Evolutionary conservation across 768 basidiomycete species (phyloP), one percentile per base, ranked within the genome.

Genomic region (Panaeolus cyanescens): DNA sequence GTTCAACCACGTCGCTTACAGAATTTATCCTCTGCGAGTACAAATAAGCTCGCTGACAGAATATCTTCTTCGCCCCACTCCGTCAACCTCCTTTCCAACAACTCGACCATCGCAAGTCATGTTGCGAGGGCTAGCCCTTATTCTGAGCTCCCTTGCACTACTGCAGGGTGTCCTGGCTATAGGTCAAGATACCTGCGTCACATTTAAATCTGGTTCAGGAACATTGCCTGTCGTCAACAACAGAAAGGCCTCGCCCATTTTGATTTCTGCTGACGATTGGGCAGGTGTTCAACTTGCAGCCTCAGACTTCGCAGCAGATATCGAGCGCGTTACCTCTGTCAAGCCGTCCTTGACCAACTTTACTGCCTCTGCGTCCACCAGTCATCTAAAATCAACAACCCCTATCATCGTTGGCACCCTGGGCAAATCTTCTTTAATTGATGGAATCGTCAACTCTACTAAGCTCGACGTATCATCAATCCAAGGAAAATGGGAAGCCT

Each of bases 401-500:
- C 36, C 56, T 3, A 84, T 92, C 65, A 84, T 92, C 58, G 77
- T 90, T 19, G 89, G 89, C 4, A 88, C 87, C 2, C 77, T 89
- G 9, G 85, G 83, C 34, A 79, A 86, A 64, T 85, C 84, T 1
- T 77, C 82, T 32, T 70, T 87, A 55, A 83, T 87, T 56, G 71
- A 80, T 61, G 73, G 77, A 58, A 71, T 88, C 12, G 79, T 88
- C 33, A 84, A 85, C 54, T 68, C 74, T 32, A 81, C 86, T 4
- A 74, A 77, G 17, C 72, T 87, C 60, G 83, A 88, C 64, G 83
- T 86, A 3, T 84, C 84, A 5, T 75, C 75, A 0, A 79, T 91
- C 53, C 68, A 83, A 59, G 88, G 88, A 2, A 77, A 85, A 62
- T 91, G 90, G 90, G 90, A 91, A 67, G 70, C 83, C 0, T 90